phyloP scores from a whole-genome alignment of 2,329 filamentous ascomycete species.

The Penicillium occitanis region DNA sequence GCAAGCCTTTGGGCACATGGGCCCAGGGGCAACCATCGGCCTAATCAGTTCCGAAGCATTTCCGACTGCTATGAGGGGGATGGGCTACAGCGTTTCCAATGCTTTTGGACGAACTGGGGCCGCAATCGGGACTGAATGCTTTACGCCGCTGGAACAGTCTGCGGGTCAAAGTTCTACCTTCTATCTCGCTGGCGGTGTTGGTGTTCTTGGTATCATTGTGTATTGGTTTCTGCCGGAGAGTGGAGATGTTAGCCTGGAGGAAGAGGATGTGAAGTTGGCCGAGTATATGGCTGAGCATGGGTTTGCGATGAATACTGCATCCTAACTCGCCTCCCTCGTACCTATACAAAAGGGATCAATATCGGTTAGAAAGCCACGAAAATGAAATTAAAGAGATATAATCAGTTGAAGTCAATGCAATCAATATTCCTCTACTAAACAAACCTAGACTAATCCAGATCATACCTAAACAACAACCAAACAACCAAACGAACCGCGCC shows the following conservation, averaged over 20 bases:
- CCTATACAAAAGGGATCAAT: too few relatives aligned
- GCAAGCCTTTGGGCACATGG: slow-evolving; percentile 37
- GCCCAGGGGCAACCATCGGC: slow-evolving; percentile 36
- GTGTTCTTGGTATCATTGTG: slow-evolving; percentile 31
- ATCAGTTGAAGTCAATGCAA: background rate
- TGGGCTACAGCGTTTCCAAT: slow-evolving; percentile 35
- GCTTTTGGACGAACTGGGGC: slow-evolving; percentile 39
- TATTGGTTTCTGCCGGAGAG: slow-evolving; percentile 37
- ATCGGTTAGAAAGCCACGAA: background rate
- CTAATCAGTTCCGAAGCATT: slow-evolving; percentile 36
- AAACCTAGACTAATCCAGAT: background rate
- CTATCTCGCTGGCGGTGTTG: slow-evolving; percentile 33
- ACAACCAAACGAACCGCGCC: background rate
- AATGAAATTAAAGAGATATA: background rate
- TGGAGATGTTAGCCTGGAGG: slow-evolving; percentile 29
- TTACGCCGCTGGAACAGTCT: slow-evolving; percentile 32
- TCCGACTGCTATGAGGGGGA: slow-evolving; percentile 35
- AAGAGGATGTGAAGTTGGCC: slow-evolving; percentile 31
- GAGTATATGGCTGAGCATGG: slow-evolving; percentile 28
- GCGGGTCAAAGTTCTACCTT: slow-evolving; percentile 36
- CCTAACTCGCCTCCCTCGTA: background rate
- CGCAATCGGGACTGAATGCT: slow-evolving; percentile 37
- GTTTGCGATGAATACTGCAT: slow-evolving; percentile 13
- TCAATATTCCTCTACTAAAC: background rate
- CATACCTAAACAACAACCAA: background rate